Evolutionary conservation across 805 yeast genomes (phyloP).

Genomic region (Candida schatavii): DNA sequence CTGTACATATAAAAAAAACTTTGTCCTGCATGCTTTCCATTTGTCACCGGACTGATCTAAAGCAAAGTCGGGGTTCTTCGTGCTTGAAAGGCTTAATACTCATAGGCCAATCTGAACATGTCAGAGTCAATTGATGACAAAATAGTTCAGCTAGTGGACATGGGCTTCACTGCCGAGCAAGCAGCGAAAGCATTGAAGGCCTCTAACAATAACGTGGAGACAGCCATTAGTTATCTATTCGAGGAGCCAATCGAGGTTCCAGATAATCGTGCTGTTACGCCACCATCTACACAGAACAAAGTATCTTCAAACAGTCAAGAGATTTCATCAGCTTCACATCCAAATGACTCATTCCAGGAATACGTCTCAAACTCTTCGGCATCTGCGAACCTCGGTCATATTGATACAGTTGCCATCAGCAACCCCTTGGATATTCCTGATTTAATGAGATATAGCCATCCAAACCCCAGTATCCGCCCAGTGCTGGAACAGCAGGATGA

Average conservation of each 20-base stretch:
- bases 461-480: background rate
- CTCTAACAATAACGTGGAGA: conserved; percentile 22
- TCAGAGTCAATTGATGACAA: conserved; percentile 10
- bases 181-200: conserved; percentile 36
- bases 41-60: no score
- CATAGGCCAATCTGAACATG: no score
- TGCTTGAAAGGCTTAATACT: no score
- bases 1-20: no score
- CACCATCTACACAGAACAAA: background rate
- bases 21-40: no score
- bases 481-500: conserved; percentile 1
- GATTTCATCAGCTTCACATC: background rate
- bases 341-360: background rate
- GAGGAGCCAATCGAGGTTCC: conserved; percentile 23
- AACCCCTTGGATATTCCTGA: conserved; percentile 35
- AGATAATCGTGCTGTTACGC: background rate
- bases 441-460: conserved; percentile 10
- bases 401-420: conserved; percentile 22
- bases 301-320: background rate
- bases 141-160: conserved; percentile 24
- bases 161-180: conserved; percentile 40
- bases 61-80: no score
- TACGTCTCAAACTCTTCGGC: background rate
- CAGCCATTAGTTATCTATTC: conserved; percentile 33
- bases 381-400: background rate